phyloP scores from a whole-genome alignment of 306 rosid species.

The Cucurbita argyrosperma region DNA sequence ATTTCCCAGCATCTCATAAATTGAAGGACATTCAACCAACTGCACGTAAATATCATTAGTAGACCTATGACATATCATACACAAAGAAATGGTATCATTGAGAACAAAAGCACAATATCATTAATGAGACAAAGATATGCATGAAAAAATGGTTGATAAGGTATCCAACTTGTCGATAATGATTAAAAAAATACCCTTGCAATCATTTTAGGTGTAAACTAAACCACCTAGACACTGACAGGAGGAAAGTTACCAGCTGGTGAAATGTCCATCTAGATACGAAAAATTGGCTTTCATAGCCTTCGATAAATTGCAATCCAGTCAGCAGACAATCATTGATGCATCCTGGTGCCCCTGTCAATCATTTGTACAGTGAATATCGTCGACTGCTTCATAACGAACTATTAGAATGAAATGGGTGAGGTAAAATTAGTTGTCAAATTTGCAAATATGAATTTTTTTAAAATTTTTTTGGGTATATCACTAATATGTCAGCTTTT shows the following conservation, averaged over 20 bases:
- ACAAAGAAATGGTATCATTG: background rate
- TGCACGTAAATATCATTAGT: slow-evolving; percentile 15
- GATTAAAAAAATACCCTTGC: background rate
- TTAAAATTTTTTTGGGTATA: too few species aligned
- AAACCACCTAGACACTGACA: slow-evolving; percentile 2
- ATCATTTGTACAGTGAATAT: slow-evolving; percentile 4
- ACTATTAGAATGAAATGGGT: background rate
- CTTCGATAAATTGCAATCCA: slow-evolving; percentile 85
- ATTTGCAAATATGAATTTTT: too few species aligned
- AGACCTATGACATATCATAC: background rate
- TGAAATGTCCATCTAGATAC: slow-evolving; percentile 93
- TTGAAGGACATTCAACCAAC: slow-evolving; percentile 90
- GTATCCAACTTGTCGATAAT: background rate
- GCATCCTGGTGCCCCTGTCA: slow-evolving; percentile 95
- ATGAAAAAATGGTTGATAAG: background rate
- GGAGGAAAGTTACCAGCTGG: slow-evolving; percentile 62
- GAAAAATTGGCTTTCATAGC: slow-evolving; percentile 62
- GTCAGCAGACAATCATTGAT: slow-evolving; percentile 75
- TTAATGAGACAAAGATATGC: background rate
- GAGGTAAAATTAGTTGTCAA: too few species aligned
- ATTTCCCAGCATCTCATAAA: slow-evolving; percentile 87
- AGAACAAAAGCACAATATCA: background rate
- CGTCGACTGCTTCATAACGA: slow-evolving; percentile 15
- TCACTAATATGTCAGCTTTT: too few species aligned
- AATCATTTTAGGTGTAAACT: background rate